Conservation (phyloP, 75 land plant species). For the Picea sitchensis region DNA sequence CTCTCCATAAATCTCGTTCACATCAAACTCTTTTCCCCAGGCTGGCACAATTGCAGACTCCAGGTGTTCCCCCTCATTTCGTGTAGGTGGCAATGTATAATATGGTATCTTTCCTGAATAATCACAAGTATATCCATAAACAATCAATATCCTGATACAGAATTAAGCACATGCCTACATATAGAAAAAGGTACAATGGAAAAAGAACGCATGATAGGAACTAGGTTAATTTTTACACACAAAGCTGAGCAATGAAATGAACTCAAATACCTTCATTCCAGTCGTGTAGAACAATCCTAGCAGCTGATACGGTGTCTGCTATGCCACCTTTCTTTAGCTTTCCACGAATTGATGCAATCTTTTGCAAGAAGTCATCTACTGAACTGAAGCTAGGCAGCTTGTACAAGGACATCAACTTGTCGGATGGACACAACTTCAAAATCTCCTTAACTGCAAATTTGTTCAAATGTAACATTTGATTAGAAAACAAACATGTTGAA, state of each 20-base stretch:
- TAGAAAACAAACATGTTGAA: too few species aligned
- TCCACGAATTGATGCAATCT: slow-evolving; percentile 82
- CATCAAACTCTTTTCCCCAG: slow-evolving; percentile 79
- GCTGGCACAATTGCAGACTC: slow-evolving; percentile 69
- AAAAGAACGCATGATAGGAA: neutral
- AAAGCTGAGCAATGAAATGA: neutral
- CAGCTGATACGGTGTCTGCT: slow-evolving; percentile 75
- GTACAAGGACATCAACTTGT: slow-evolving; percentile 71
- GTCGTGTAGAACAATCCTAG: slow-evolving; percentile 87
- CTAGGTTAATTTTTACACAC: neutral
- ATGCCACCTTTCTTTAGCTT: slow-evolving; percentile 91
- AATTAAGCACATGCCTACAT: neutral
- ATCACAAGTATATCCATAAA: neutral
- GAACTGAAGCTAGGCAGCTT: slow-evolving; percentile 70
- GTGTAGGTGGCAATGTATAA: slow-evolving; percentile 78
- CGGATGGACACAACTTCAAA: slow-evolving; percentile 71
- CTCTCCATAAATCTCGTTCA: slow-evolving; percentile 71
- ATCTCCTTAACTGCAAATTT: slow-evolving; percentile 77
- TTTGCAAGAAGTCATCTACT: slow-evolving; percentile 85
- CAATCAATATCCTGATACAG: neutral
- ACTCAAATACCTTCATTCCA: slow-evolving; percentile 89
- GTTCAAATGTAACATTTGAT: too few species aligned
- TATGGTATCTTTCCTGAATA: slow-evolving; percentile 88
- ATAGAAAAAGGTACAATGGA: neutral
- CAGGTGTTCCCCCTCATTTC: slow-evolving; percentile 42